Percentiles rank a stretch among this genome's conserved stretches.
Evolutionary conservation across 129 eudicot species (phyloP).

Genomic region (Smallanthus sonchifolius): DNA sequence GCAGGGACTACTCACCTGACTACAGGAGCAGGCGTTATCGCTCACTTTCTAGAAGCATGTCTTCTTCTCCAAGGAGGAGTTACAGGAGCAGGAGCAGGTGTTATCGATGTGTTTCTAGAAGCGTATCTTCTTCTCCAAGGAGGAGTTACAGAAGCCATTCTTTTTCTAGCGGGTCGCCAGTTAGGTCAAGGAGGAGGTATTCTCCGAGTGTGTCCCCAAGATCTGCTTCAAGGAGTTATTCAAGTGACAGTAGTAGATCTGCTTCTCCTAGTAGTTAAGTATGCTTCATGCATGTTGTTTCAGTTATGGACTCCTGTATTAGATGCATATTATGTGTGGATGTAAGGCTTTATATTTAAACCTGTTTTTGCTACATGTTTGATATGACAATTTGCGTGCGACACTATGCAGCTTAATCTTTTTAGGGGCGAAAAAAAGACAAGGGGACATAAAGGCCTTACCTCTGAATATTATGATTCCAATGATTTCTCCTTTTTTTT

Average conservation of each 20-base stretch:
- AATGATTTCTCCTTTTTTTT: too few relatives aligned
- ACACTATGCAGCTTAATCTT: too few relatives aligned
- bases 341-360: constrained; percentile 6
- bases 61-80: constrained; percentile 43
- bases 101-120: constrained; percentile 46
- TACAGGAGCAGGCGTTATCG: constrained; percentile 27
- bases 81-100: constrained; percentile 44
- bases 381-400: too few relatives aligned
- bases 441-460: too few relatives aligned
- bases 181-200: constrained; percentile 32
- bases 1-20: constrained; percentile 21
- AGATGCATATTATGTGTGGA: background rate
- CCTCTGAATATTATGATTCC: too few relatives aligned
- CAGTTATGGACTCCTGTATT: background rate
- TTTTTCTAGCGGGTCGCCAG: constrained; percentile 38
- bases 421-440: too few relatives aligned
- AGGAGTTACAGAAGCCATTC: constrained; percentile 42
- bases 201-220: constrained; percentile 35
- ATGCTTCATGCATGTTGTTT: background rate
- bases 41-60: constrained; percentile 54
- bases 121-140: constrained; percentile 62
- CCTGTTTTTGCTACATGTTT: background rate
- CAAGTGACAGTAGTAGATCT: constrained; percentile 51
- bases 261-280: constrained; percentile 24
- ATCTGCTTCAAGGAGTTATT: constrained; percentile 22